A percentile compares a stretch with the other conserved stretches of the same genome.
phyloP scores from a whole-genome alignment of 2,329 filamentous ascomycete genomes.

The Diaporthe vaccinii region DNA sequence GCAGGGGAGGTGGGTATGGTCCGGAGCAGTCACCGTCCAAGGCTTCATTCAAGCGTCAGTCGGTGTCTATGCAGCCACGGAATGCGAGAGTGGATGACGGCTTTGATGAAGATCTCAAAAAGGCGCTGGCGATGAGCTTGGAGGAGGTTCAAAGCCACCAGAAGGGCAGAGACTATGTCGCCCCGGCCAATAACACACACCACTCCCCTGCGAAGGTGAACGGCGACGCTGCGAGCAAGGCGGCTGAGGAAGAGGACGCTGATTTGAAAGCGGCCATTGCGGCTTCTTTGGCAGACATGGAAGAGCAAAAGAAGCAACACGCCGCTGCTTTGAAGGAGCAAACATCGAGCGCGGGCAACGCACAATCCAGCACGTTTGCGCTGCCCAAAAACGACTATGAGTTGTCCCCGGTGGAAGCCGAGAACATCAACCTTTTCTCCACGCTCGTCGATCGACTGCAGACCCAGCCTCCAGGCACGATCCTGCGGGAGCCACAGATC shows the following conservation, averaged over 20 bases:
- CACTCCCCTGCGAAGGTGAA: constrained; percentile 52
- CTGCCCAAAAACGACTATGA: constrained; percentile 94
- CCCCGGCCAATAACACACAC: constrained; percentile 62
- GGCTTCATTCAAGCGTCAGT: constrained; percentile 69
- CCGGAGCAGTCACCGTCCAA: constrained; percentile 62
- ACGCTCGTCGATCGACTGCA: constrained; percentile 95
- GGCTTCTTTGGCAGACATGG: constrained; percentile 95
- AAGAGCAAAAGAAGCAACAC: constrained; percentile 95
- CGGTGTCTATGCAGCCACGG: constrained; percentile 85
- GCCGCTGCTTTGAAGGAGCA: constrained; percentile 87
- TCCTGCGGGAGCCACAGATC: constrained; percentile 96
- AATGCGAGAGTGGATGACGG: constrained; percentile 89
- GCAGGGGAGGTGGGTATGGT: constrained; percentile 50
- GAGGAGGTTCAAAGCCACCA: constrained; percentile 88
- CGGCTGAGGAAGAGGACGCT: constrained; percentile 84
- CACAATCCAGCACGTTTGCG: constrained; percentile 65
- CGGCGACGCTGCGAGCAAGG: constrained; percentile 53
- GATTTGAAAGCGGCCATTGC: constrained; percentile 96
- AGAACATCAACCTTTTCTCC: constrained; percentile 97
- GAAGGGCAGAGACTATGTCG: constrained; percentile 73
- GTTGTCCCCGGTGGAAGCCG: constrained; percentile 90
- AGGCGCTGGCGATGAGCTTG: constrained; percentile 94
- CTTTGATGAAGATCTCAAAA: constrained; percentile 95
- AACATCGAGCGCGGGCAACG: constrained; percentile 63
- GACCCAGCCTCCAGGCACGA: constrained; percentile 94